Evolutionary conservation across 2,329 filamentous ascomycete species (phyloP), one percentile per base, ranked within the genome.

Genomic region (Clathrospora elynae): DNA sequence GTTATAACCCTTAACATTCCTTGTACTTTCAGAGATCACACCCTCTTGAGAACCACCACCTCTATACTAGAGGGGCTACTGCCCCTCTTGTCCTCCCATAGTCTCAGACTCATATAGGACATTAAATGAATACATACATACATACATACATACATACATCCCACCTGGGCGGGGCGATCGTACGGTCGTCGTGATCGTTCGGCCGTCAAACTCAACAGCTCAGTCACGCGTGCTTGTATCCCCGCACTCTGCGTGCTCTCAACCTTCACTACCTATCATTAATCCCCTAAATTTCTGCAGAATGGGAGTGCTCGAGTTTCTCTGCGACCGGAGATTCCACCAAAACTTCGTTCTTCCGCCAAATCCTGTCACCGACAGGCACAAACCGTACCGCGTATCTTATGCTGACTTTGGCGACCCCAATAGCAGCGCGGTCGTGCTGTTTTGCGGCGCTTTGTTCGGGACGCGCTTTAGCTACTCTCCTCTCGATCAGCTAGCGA

Each of bases 371-470:
- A 53, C 50, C 10, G 53, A 51, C 23, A 40, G 55, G 38, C 11
- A 28, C 16, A 45, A 43, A 8, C 52, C 57, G 2, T 56, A 58
- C 26, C 61, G 56, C 26, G 46, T 66, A 10, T 61, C 62, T 14
- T 67, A 66, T 33, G 35, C 60, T 22, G 64, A 66, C 32, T 67
- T 54, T 47, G 65, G 65, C 6, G 56, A 66, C 33, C 16, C 29
- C 13, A 32, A 54, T 22, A 65, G 62, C 45, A 49, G 60, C 29
- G 57, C 58, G 5, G 59, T 66, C 7, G 61, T 67, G 2, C 36
- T 67, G 1, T 58, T 67, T 16, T 66, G 62, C 26, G 63, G 64
- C 6, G 61, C 53, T 1, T 33, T 67, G 12, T 62, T 64, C 46
- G 59, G 51, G 6, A 51, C 46, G 6, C 55, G 64, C 6, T 43